Evolutionary conservation across 352 stramenopile species (phyloP).

Genomic region (Phytophthora chlamydospora): DNA sequence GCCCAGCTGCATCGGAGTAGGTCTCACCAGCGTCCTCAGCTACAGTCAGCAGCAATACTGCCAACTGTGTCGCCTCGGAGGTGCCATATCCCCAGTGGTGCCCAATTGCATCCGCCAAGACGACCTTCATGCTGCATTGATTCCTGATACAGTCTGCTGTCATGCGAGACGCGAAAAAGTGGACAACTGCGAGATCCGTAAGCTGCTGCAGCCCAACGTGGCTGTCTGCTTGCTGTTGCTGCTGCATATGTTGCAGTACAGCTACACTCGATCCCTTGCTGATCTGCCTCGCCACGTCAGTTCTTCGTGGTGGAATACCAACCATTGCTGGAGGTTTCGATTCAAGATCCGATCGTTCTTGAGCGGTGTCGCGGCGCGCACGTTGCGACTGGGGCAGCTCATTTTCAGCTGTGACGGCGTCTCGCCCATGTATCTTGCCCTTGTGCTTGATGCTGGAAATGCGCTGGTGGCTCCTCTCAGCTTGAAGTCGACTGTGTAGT

Average conservation of each 20-base stretch:
- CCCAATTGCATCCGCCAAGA: not conserved
- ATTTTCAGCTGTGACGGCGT: not conserved
- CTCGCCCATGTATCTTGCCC: conserved; percentile 11
- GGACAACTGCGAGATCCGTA: conserved; percentile 27
- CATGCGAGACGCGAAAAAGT: conserved; percentile 28
- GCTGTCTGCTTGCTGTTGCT: conserved; percentile 14
- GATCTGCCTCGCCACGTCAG: conserved; percentile 2
- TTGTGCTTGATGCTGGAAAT: not conserved
- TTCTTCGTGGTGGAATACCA: conserved; percentile 9
- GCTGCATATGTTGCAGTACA: conserved; percentile 18
- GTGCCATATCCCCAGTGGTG: conserved; percentile 5
- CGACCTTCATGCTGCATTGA: not conserved
- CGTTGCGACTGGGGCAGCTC: not conserved
- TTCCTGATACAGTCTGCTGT: not conserved
- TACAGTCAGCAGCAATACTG: not conserved
- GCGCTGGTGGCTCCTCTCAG: too few species aligned
- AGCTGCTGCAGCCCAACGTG: conserved; percentile 29
- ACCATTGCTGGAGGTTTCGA: conserved; percentile 3
- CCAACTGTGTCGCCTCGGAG: not conserved
- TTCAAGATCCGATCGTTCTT: not conserved
- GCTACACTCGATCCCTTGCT: not conserved
- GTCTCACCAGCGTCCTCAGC: not conserved
- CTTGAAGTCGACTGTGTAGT: too few species aligned
- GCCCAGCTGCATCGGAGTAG: not conserved
- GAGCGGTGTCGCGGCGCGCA: not conserved